Conservation (phyloP, 202 grass and related monocot genomes). For the Digitaria exilis region DNA sequence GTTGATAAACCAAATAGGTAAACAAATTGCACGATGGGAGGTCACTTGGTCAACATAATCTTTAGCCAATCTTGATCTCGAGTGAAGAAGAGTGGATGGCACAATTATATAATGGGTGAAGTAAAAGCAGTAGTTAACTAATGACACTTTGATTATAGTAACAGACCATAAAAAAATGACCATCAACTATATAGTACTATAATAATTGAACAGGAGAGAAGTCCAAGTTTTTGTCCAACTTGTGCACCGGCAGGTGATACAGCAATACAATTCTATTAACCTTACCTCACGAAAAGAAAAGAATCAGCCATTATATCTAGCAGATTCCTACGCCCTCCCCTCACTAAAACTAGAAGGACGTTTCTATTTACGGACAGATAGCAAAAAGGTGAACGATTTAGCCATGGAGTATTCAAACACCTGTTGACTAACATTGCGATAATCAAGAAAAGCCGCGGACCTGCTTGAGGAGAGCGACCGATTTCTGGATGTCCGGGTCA, state of each 20-base stretch:
- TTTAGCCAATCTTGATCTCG: neutral
- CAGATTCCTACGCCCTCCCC: neutral
- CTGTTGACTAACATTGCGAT: constrained; percentile 1
- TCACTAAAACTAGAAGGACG: too few species aligned
- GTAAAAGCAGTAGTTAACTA: too few species aligned
- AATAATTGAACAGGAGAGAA: too few species aligned
- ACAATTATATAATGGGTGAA: constrained; percentile 2
- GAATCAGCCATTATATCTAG: neutral
- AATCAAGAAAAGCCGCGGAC: constrained; percentile 43
- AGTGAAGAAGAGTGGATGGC: neutral
- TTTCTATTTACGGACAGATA: neutral
- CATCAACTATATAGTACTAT: too few species aligned
- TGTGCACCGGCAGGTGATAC: neutral
- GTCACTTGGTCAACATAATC: constrained; percentile 5
- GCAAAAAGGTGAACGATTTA: neutral
- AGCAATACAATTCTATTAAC: neutral
- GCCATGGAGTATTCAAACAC: too few species aligned
- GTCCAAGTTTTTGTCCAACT: constrained; percentile 15
- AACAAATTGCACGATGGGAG: neutral
- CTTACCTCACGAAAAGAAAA: neutral
- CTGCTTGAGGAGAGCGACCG: constrained; percentile 89
- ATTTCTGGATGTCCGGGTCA: constrained; percentile 70
- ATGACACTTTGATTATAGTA: too few species aligned
- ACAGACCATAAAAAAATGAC: too few species aligned
- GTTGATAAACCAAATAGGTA: neutral